phyloP scores from a whole-genome alignment of 331 rosid genomes.

The Rhamnella rubrinervis region DNA sequence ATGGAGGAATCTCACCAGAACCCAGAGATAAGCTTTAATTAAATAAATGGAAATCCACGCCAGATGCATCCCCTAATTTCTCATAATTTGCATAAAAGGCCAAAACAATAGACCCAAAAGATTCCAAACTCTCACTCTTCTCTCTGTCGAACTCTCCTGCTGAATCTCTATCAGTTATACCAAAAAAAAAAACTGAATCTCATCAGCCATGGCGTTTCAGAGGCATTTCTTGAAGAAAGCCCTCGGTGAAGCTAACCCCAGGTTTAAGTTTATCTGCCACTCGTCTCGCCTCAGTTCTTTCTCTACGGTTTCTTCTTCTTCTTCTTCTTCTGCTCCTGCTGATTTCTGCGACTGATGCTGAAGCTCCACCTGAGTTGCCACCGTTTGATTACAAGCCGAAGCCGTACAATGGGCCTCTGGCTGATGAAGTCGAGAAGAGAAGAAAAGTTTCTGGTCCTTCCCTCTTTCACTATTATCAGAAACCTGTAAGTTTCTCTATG shows the following conservation, averaged over 20 bases:
- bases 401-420: conserved; percentile 64
- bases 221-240: conserved; percentile 45
- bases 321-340: conserved; percentile 22
- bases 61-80: no score
- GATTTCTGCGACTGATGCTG: conserved; percentile 1
- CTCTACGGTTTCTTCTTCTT: conserved; percentile 23
- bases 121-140: background rate
- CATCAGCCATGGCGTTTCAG: conserved; percentile 46
- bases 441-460: conserved; percentile 85
- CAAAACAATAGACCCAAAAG: background rate
- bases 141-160: background rate
- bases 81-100: background rate
- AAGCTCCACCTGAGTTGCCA: conserved; percentile 47
- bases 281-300: conserved; percentile 13
- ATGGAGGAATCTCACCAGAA: no score
- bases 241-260: conserved; percentile 20
- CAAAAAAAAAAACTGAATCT: background rate
- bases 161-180: no score
- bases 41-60: no score
- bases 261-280: background rate
- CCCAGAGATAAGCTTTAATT: no score
- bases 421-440: conserved; percentile 72
- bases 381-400: conserved; percentile 66
- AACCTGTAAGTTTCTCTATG: conserved; percentile 54
- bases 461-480: conserved; percentile 70